Evolutionary conservation across 2,329 filamentous ascomycete genomes (phyloP).

Genomic region (Aspergillus eucalypticola): DNA sequence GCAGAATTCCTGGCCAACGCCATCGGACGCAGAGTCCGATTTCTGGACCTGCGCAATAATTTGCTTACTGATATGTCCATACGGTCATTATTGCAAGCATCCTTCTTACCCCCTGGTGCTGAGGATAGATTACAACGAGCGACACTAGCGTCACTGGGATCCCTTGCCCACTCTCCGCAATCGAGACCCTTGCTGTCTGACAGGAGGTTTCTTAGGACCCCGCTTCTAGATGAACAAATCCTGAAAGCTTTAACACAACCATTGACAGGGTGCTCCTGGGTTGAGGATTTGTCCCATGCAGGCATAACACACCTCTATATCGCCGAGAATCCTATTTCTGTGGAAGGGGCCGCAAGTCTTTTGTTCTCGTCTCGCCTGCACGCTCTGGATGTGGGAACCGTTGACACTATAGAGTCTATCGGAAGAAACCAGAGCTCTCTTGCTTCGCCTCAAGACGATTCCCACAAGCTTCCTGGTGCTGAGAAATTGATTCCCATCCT

Average conservation of each 20-base stretch:
- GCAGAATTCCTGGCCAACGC: conserved; percentile 54
- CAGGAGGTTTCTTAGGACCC: conserved; percentile 29
- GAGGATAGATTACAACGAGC: conserved; percentile 1
- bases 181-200: conserved; percentile 1
- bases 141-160: not conserved
- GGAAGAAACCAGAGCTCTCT: conserved; percentile 15
- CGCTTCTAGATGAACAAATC: conserved; percentile 50
- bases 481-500: conserved; percentile 58
- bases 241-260: conserved; percentile 50
- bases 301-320: conserved; percentile 64
- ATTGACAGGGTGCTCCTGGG: conserved; percentile 55
- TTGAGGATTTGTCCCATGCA: conserved; percentile 56
- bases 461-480: conserved; percentile 47
- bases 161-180: not conserved
- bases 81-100: conserved; percentile 53
- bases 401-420: conserved; percentile 39
- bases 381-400: conserved; percentile 57
- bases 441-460: conserved; percentile 11
- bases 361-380: conserved; percentile 54
- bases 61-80: conserved; percentile 58
- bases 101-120: conserved; percentile 40
- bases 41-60: conserved; percentile 60
- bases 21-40: conserved; percentile 55
- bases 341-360: conserved; percentile 57
- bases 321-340: conserved; percentile 56